Evolutionary conservation across 2,329 filamentous ascomycete species (phyloP), one percentile per base, ranked within the genome.

Genomic region (Talaromyces pinophilus): DNA sequence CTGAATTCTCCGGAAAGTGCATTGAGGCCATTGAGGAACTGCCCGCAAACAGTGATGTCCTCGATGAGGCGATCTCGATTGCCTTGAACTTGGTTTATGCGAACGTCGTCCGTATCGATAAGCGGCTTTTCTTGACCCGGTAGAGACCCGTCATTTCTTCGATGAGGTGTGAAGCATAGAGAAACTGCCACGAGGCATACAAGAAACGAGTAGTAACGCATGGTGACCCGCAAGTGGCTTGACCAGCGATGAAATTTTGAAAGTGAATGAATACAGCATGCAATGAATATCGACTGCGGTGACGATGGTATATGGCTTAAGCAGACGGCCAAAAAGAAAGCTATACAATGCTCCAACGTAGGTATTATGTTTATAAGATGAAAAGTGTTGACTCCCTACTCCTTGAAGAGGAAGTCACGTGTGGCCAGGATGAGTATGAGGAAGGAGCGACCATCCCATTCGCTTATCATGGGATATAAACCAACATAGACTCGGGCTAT

Each of bases 201-300:
- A 48, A 67, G 17, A 42, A 60, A 28, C n/a, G 65, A 25, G 25
- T 38, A 42, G 40, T 67, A 67, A 42, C 38, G 61, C 65, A 67
- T 67, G 38, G 17, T 44, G 44, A 42, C 25, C 30, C 4, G 52
- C 25, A 48, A 42, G 17, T 15, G 61, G 42, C 50, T 63, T 22
- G 50, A 6, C 1, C n/a, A 22, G 30, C 5, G 38, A 42, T 57
- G 3, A 5, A 2, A 17, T 33, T 5, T 33, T 15, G 61, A 17
- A 28, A 55, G 2, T 6, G 52, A 46, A 57, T 42, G 62, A 46
- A 38, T 63, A 38, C 35, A 63, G 50, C 50, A 46, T 57, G 38
- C 62, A 54, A 63, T 7, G 30, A 28, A 63, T 63, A 63, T 30
- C n/a, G 44, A 50, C 17, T 62, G 42, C 22, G 8, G 35, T 1